These are phyloP conservation scores for Shiraia sp. DNA, from an alignment of 2,329 filamentous ascomycete species.

Conservation along the genomic window DNA sequence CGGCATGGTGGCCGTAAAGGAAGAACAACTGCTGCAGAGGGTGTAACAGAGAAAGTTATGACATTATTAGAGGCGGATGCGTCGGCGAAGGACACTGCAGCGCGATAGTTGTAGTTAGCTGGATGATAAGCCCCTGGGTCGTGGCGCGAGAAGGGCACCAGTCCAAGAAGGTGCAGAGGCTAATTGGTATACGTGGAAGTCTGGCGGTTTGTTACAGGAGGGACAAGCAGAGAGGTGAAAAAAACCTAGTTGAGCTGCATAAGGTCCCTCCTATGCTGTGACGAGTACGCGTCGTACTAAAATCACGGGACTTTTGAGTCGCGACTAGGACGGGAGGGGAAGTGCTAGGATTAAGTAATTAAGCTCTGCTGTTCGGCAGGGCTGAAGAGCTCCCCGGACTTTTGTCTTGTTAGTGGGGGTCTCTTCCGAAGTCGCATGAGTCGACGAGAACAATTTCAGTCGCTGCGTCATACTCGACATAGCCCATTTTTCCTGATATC, in stretches of 20 bases:
- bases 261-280: no score
- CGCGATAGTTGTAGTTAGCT: constrained; percentile 16
- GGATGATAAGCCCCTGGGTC: not conserved
- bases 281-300: no score
- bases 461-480: constrained; percentile 23
- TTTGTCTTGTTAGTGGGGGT: constrained; percentile 22
- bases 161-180: not conserved
- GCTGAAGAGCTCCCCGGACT: no score
- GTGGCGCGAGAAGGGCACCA: not conserved
- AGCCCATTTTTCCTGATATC: not conserved
- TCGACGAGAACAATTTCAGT: constrained; percentile 18
- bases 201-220: no score
- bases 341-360: constrained; percentile 1
- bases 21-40: not conserved
- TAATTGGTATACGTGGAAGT: no score
- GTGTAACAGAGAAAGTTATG: not conserved
- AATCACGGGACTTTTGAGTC: no score
- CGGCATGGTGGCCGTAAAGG: constrained; percentile 30
- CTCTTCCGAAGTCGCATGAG: constrained; percentile 38
- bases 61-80: constrained; percentile 1
- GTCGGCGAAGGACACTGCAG: constrained; percentile 3
- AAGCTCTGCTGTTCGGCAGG: no score
- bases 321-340: no score
- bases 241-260: no score
- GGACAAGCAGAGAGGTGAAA: no score